A percentile compares a stretch with the other conserved stretches of the same genome.
phyloP scores from a whole-genome alignment of 2,329 filamentous ascomycete species.

The Leptographium flavum region DNA sequence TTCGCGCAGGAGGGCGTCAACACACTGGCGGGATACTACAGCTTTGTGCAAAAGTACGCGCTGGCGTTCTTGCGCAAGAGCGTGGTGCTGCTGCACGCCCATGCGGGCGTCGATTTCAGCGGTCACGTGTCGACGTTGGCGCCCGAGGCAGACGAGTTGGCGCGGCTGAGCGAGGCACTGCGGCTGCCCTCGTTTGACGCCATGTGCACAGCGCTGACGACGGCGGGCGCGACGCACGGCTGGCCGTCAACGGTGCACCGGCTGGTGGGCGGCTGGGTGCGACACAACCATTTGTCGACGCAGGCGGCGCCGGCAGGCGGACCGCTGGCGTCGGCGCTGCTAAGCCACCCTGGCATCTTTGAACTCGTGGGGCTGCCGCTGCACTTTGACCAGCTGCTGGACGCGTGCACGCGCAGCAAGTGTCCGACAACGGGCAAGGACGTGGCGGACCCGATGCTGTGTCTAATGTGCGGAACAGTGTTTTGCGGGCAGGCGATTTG shows the following conservation, averaged over 20 bases:
- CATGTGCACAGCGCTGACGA: slow-evolving; percentile 50
- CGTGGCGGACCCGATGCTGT: slow-evolving; percentile 78
- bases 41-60: slow-evolving; percentile 65
- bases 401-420: slow-evolving; percentile 69
- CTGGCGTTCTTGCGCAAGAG: slow-evolving; percentile 81
- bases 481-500: slow-evolving; percentile 92
- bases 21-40: slow-evolving; percentile 38
- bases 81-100: slow-evolving; percentile 70
- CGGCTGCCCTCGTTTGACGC: slow-evolving; percentile 66
- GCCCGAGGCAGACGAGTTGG: slow-evolving; percentile 60
- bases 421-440: slow-evolving; percentile 90
- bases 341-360: slow-evolving; percentile 80
- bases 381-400: slow-evolving; percentile 83
- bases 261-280: slow-evolving; percentile 58
- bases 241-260: slow-evolving; percentile 31
- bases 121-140: slow-evolving; percentile 43
- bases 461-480: slow-evolving; percentile 90
- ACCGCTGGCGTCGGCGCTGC: slow-evolving; percentile 26
- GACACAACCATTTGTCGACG: slow-evolving; percentile 27
- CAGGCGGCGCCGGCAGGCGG: slow-evolving; percentile 10
- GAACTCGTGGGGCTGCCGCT: slow-evolving; percentile 86
- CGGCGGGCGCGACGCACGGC: slow-evolving; percentile 23
- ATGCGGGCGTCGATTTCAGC: slow-evolving; percentile 79
- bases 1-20: slow-evolving; percentile 42
- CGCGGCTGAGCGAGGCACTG: slow-evolving; percentile 64